phyloP scores from a whole-genome alignment of 768 basidiomycete genomes.

The Boletus rubescentipes region DNA sequence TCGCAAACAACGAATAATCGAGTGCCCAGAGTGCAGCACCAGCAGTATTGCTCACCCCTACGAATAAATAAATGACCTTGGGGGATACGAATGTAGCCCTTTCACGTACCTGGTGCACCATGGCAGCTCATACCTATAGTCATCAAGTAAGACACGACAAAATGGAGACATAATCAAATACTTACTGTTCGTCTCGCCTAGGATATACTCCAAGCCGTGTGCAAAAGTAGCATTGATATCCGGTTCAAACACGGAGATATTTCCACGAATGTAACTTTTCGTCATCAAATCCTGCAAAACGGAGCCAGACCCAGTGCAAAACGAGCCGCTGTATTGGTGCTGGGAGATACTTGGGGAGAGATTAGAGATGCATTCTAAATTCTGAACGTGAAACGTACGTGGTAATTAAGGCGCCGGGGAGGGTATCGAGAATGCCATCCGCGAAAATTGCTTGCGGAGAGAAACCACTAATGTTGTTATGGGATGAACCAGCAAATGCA shows the following conservation, averaged over 20 bases:
- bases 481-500: slow-evolving; percentile 51
- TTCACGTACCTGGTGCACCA: slow-evolving; percentile 31
- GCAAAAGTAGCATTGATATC: slow-evolving; percentile 53
- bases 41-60: slow-evolving; percentile 66
- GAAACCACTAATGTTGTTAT: slow-evolving; percentile 43
- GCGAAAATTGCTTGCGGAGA: slow-evolving; percentile 61
- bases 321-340: slow-evolving; percentile 54
- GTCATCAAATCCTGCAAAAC: slow-evolving; percentile 66
- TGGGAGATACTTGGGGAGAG: slow-evolving; percentile 37
- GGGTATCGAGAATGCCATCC: slow-evolving; percentile 47
- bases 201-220: slow-evolving; percentile 51
- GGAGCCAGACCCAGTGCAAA: slow-evolving; percentile 53
- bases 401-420: slow-evolving; percentile 49
- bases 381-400: slow-evolving; percentile 39
- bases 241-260: slow-evolving; percentile 48
- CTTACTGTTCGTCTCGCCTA: slow-evolving; percentile 64
- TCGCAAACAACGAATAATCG: slow-evolving; percentile 62
- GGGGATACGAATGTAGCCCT: not conserved
- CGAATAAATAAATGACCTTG: slow-evolving; percentile 8
- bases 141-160: slow-evolving; percentile 1
- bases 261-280: slow-evolving; percentile 55
- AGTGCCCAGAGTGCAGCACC: slow-evolving; percentile 69
- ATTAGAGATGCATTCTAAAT: not conserved
- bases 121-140: slow-evolving; percentile 35
- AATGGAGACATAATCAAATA: slow-evolving; percentile 27